Conservation (phyloP, 208 protist species). For the Crithidia acanthocephali region DNA sequence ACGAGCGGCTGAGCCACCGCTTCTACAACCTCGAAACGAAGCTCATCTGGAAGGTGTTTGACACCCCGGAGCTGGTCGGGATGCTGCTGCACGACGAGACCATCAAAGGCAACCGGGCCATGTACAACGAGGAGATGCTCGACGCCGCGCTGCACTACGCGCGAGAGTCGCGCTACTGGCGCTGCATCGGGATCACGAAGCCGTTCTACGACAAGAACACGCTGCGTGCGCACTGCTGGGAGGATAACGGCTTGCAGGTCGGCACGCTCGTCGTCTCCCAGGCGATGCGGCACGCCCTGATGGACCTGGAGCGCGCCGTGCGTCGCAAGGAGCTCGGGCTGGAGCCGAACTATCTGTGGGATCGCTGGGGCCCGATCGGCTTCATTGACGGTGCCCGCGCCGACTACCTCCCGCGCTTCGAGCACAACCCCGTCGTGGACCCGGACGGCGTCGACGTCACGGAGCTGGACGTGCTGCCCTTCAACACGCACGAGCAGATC, state of each 20-base stretch:
- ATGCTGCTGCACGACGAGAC: slow-evolving; percentile 90
- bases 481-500: slow-evolving; percentile 92
- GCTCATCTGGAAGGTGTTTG: slow-evolving; percentile 90
- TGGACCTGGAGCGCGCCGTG: slow-evolving; percentile 88
- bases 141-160: slow-evolving; percentile 84
- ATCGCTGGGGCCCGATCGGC: slow-evolving; percentile 90
- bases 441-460: slow-evolving; percentile 92
- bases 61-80: slow-evolving; percentile 84
- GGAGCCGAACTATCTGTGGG: slow-evolving; percentile 90
- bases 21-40: slow-evolving; percentile 90
- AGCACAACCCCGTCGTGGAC: slow-evolving; percentile 89
- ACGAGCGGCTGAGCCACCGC: slow-evolving; percentile 68
- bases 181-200: slow-evolving; percentile 91
- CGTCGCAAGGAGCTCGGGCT: slow-evolving; percentile 85
- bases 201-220: slow-evolving; percentile 87
- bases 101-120: slow-evolving; percentile 70
- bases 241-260: slow-evolving; percentile 81
- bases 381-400: slow-evolving; percentile 84
- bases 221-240: slow-evolving; percentile 89
- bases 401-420: slow-evolving; percentile 89
- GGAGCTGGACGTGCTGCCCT: slow-evolving; percentile 85
- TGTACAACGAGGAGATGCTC: slow-evolving; percentile 77
- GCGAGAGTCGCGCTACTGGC: slow-evolving; percentile 87
- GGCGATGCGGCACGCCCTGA: slow-evolving; percentile 90
- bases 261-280: slow-evolving; percentile 85